A percentile compares a stretch with the other conserved stretches of the same genome.
These are phyloP conservation scores for Verticillium albo-atrum DNA, from an alignment of 2,329 filamentous ascomycete genomes.

Conservation along the genomic window DNA sequence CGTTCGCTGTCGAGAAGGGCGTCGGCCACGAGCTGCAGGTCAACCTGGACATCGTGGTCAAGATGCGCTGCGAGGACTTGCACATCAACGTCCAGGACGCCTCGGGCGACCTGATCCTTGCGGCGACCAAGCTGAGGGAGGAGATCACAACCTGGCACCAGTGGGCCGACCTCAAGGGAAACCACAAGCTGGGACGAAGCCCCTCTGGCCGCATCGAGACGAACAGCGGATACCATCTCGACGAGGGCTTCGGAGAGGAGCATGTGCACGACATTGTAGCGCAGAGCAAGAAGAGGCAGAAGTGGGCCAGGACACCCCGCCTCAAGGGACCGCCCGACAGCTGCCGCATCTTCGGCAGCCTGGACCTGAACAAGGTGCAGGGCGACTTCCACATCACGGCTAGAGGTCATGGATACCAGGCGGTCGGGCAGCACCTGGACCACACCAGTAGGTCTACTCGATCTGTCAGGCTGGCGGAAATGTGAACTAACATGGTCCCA, in stretches of 20 bases:
- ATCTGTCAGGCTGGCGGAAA: background rate
- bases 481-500: conserved; percentile 28
- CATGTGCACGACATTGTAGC: conserved; percentile 90
- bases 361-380: conserved; percentile 95
- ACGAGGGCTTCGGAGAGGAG: conserved; percentile 70
- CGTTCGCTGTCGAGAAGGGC: conserved; percentile 90
- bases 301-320: conserved; percentile 71
- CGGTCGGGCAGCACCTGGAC: conserved; percentile 73
- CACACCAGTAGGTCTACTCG: conserved; percentile 61
- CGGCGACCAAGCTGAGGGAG: conserved; percentile 66
- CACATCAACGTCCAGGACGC: conserved; percentile 97
- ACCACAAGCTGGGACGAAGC: conserved; percentile 57
- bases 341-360: conserved; percentile 83
- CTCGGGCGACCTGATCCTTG: conserved; percentile 84
- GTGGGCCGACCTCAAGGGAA: conserved; percentile 70
- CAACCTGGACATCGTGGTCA: conserved; percentile 89
- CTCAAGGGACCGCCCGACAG: conserved; percentile 60
- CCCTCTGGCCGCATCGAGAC: conserved; percentile 49
- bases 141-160: conserved; percentile 78
- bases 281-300: conserved; percentile 57
- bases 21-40: conserved; percentile 85
- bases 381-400: conserved; percentile 98
- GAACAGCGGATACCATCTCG: conserved; percentile 57
- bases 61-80: conserved; percentile 83
- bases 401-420: conserved; percentile 88